Base-by-base conservation (phyloP, 306 rosid species). In the Lithocarpus polystachyus region DNA sequence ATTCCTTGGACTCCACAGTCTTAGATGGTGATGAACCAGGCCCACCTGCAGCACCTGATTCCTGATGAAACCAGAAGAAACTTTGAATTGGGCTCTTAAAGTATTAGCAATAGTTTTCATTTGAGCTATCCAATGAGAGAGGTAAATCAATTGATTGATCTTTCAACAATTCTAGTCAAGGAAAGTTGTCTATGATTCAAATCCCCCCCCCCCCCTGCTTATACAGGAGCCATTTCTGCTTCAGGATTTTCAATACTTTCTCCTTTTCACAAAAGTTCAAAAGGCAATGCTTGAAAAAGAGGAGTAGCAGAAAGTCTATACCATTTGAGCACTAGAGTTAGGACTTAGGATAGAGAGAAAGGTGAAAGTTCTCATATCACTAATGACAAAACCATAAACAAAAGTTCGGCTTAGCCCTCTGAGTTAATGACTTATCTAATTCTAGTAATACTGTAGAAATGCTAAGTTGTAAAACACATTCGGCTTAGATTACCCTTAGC, bases 51-150 rank as follows among this genome's bases (percentile, higher is more conserved):
- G 74, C 53, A 80, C 73, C 88, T 20, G 83, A 72, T 85, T 80
- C 80, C 99, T 92, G 90, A 77, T 65, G 45, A 78, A 81, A 84
- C 70, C 59, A 60, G 33, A 69, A 40, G 37, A 5, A 61, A 65
- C 6, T 51, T 59, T 78, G 31, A 82, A 77, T 75, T 77, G n/a
- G 28, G 60, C 53, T 72, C 75, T 75, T 64, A 78, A 57, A 56
- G 57, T 72, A 14, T 56, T 71, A 59, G 71, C 33, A 56, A 74
- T 59, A 24, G 62, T 18, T 72, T 51, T 13, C 23, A 17, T 35
- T 28, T 35, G 23, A 80, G 79, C 57, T 19, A 68, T 67, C 76
- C 54, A 17, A 26, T 57, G 20, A 35, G 20, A 35, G 22, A 70
- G 53, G 45, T 13, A 45, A 15, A 57, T 4, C 3, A 17, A 1